A percentile compares a stretch with the other conserved stretches of the same genome.
These are phyloP conservation scores for Mortierella sp. DNA, from an alignment of 371 early-diverging fungal species.

Conservation along the genomic window DNA sequence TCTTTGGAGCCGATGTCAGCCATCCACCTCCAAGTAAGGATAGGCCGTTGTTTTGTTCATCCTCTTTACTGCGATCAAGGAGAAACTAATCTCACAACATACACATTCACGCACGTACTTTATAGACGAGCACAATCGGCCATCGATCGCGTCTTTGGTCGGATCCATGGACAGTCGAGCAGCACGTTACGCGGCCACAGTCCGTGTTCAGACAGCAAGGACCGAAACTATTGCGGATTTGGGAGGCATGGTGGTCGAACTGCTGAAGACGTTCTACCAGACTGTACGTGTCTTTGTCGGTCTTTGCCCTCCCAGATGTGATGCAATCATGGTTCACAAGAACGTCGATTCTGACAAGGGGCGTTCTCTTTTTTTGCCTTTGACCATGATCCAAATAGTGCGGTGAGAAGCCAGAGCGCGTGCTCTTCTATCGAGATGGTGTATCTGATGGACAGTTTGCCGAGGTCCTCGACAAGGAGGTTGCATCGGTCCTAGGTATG, in stretches of 20 bases:
- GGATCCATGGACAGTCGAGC: conserved; percentile 89
- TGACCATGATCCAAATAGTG: neutral
- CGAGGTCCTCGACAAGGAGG: conserved; percentile 79
- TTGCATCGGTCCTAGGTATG: conserved; percentile 72
- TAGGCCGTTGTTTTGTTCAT: neutral
- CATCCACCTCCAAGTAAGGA: conserved; percentile 80
- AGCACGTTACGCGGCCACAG: conserved; percentile 82
- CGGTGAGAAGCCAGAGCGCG: conserved; percentile 69
- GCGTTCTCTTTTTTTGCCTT: conserved; percentile 24
- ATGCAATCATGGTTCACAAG: too few relatives aligned
- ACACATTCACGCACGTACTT: neutral
- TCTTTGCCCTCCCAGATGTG: too few relatives aligned
- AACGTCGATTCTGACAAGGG: too few relatives aligned
- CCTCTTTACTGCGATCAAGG: neutral
- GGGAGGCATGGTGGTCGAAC: conserved; percentile 82
- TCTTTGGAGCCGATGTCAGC: conserved; percentile 97
- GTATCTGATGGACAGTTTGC: conserved; percentile 82
- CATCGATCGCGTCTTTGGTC: conserved; percentile 92
- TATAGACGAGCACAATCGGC: conserved; percentile 63
- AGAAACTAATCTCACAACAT: too few relatives aligned
- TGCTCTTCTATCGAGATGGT: conserved; percentile 85
- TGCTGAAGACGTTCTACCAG: conserved; percentile 84
- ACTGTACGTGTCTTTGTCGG: conserved; percentile 53
- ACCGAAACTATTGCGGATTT: conserved; percentile 91
- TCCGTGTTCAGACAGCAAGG: conserved; percentile 85